These are phyloP conservation scores for Dactylonectria estremocensis DNA, from an alignment of 2,329 filamentous ascomycete genomes.

Conservation along the genomic window DNA sequence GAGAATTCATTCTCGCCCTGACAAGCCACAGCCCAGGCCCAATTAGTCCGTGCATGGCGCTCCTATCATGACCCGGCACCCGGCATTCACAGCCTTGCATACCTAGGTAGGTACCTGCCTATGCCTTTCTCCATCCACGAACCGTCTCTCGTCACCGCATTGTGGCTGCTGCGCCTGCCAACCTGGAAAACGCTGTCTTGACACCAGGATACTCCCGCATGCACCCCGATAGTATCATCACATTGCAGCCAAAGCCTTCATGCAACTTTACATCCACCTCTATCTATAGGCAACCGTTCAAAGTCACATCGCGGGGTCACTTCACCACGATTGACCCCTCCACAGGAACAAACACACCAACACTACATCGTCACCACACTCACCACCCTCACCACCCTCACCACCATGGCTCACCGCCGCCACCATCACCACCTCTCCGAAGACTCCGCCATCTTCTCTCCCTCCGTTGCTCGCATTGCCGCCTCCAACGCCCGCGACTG, in stretches of 20 bases:
- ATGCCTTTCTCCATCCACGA: not conserved
- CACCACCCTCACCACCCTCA: not conserved
- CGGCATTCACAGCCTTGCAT: not conserved
- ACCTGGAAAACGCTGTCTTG: not conserved
- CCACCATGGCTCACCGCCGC: conserved; percentile 45
- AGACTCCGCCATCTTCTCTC: conserved; percentile 74
- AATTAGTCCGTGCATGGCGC: not conserved
- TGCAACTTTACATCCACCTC: not conserved
- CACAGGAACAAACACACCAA: not conserved
- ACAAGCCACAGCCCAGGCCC: not conserved
- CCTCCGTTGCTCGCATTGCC: conserved; percentile 79
- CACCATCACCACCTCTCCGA: conserved; percentile 39
- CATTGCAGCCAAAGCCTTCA: not conserved
- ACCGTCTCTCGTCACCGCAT: not conserved
- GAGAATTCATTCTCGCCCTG: not conserved
- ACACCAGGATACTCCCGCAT: no score
- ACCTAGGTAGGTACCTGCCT: no score
- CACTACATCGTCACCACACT: not conserved
- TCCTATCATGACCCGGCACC: not conserved
- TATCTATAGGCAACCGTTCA: not conserved
- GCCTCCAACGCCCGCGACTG: conserved; percentile 91
- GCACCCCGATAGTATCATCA: not conserved
- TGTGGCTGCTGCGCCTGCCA: not conserved
- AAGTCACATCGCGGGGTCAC: not conserved
- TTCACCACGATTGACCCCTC: not conserved